A percentile compares a stretch with the other conserved stretches of the same genome.
Conservation (phyloP, 2,329 filamentous ascomycete species). For the Pseudonectria buxi region DNA sequence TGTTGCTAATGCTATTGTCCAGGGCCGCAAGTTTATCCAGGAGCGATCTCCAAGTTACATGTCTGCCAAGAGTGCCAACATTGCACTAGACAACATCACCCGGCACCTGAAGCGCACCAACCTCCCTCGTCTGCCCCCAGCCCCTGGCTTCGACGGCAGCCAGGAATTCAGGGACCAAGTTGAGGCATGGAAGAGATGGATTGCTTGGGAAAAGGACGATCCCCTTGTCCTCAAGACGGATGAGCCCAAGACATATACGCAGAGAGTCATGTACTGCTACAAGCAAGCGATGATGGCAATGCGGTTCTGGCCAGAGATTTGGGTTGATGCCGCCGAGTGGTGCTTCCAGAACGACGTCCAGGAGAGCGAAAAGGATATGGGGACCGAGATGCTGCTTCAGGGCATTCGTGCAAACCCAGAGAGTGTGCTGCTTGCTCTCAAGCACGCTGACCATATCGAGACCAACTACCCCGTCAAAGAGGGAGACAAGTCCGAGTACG, state of each 20-base stretch:
- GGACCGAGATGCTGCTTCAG: conserved; percentile 70
- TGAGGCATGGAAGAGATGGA: conserved; percentile 87
- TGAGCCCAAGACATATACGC: conserved; percentile 66
- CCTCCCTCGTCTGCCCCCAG: conserved; percentile 73
- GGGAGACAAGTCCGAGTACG: conserved; percentile 68
- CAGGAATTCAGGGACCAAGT: conserved; percentile 79
- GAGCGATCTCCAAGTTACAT: conserved; percentile 91
- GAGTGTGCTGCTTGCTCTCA: conserved; percentile 83
- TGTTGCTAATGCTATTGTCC: conserved; percentile 10
- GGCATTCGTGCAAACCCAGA: conserved; percentile 89
- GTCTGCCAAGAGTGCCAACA: conserved; percentile 87
- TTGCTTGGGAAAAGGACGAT: conserved; percentile 91
- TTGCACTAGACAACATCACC: conserved; percentile 83
- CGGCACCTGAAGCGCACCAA: conserved; percentile 69
- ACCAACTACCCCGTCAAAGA: conserved; percentile 70
- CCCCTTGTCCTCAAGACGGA: conserved; percentile 80
- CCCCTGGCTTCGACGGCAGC: conserved; percentile 79
- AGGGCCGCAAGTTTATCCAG: conserved; percentile 91
- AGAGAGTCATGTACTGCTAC: conserved; percentile 82
- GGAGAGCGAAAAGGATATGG: conserved; percentile 53
- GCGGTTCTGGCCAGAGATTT: conserved; percentile 91
- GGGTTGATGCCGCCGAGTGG: conserved; percentile 92
- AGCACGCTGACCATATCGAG: conserved; percentile 83
- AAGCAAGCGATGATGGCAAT: conserved; percentile 90
- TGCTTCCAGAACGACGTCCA: conserved; percentile 70